phyloP scores from a whole-genome alignment of 768 basidiomycete genomes.

The Lactarius tabidus region DNA sequence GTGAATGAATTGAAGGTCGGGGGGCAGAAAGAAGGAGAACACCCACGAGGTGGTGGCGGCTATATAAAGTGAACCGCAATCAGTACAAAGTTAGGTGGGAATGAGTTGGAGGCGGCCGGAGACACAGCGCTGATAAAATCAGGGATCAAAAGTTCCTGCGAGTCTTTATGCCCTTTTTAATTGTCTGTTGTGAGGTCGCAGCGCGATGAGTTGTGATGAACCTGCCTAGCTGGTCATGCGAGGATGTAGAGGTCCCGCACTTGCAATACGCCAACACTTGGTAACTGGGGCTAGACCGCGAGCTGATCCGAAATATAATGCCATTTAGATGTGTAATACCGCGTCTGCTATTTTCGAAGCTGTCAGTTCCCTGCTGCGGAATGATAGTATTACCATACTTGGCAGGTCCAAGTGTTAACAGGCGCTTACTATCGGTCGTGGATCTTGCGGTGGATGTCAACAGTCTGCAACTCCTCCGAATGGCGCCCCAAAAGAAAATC shows the following conservation, averaged over 20 bases:
- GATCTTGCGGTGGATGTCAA: too few relatives aligned
- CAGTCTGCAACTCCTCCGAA: too few relatives aligned
- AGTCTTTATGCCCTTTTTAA: not conserved
- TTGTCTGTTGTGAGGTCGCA: not conserved
- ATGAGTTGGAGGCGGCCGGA: too few relatives aligned
- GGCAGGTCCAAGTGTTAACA: too few relatives aligned
- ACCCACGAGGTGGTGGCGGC: too few relatives aligned
- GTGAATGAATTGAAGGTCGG: not conserved
- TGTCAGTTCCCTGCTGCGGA: not conserved
- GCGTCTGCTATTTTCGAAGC: not conserved
- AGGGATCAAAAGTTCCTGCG: not conserved
- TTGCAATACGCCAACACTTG: not conserved
- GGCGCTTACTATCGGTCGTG: not conserved
- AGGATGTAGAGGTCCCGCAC: not conserved
- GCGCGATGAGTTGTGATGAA: not conserved
- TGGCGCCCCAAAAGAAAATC: conserved; percentile 6
- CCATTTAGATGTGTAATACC: not conserved
- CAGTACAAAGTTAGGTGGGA: not conserved
- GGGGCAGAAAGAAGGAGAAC: not conserved
- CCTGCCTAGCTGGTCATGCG: not conserved
- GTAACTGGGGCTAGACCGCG: not conserved
- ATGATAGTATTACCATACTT: not conserved
- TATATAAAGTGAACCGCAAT: not conserved
- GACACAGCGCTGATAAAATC: not conserved
- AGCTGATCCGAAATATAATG: not conserved